A percentile compares a stretch with the other conserved stretches of the same genome.
These are phyloP conservation scores for Leucogyrophana mollusca DNA, from an alignment of 768 basidiomycete genomes.

Conservation along the genomic window DNA sequence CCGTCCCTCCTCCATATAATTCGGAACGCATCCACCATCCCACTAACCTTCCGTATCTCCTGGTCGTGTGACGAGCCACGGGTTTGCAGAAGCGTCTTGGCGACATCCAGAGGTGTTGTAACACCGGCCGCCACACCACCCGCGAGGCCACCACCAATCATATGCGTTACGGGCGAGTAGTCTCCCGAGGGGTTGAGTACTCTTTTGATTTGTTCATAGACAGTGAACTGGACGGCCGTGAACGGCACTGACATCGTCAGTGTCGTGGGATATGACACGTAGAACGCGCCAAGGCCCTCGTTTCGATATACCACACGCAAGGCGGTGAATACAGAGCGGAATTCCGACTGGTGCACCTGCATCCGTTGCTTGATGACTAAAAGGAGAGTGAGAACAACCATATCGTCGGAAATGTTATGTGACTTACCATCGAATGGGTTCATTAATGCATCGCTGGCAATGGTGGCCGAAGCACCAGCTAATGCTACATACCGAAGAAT, in stretches of 20 bases:
- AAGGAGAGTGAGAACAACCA: slow-evolving; percentile 11
- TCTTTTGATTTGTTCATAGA: slow-evolving; percentile 90
- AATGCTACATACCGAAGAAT: slow-evolving; percentile 50
- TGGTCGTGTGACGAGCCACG: slow-evolving; percentile 84
- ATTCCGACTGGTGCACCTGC: slow-evolving; percentile 94
- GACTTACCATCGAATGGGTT: slow-evolving; percentile 96
- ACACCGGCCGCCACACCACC: slow-evolving; percentile 94
- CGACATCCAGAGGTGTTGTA: slow-evolving; percentile 95
- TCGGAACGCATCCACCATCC: slow-evolving; percentile 85
- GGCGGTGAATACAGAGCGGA: slow-evolving; percentile 84
- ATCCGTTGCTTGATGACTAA: slow-evolving; percentile 99
- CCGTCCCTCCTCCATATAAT: slow-evolving; percentile 90
- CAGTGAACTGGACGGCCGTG: slow-evolving; percentile 96
- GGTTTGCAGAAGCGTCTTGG: slow-evolving; percentile 96
- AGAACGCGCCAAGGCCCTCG: slow-evolving; percentile 91
- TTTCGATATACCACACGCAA: slow-evolving; percentile 79
- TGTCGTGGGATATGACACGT: slow-evolving; percentile 98
- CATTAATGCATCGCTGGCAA: slow-evolving; percentile 96
- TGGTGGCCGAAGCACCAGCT: slow-evolving; percentile 93
- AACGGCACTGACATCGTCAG: slow-evolving; percentile 96
- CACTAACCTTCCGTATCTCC: slow-evolving; percentile 79
- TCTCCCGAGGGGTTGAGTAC: slow-evolving; percentile 80
- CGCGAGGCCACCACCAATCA: slow-evolving; percentile 87
- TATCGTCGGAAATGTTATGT: slow-evolving; percentile 1
- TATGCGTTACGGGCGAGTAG: slow-evolving; percentile 94